Evolutionary conservation across 1,284 basidiomycete species (phyloP), one percentile per base, ranked within the genome.

Genomic region (Trametes versicolor): DNA sequence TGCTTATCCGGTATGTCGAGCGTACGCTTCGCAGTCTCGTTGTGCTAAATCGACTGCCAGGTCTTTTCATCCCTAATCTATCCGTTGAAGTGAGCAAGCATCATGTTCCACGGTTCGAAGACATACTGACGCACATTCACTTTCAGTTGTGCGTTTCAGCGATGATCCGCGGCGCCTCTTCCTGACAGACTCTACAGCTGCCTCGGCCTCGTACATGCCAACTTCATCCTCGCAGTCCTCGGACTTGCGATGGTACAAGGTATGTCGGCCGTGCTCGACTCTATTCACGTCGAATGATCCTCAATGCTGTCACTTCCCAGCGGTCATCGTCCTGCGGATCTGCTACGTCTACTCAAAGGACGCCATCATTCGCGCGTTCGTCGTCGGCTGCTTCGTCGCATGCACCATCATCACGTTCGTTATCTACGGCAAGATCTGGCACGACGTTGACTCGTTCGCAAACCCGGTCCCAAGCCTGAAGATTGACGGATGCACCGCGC

Each of bases 301-400:
- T 23, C 43, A 51, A 5, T 19, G n/a, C 8, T 9, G n/a, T 29
- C 39, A 9, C 36, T 0, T 27, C 12, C 34, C 47, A 76, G 74
- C 65, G 2, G 71, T 76, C 58, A 71, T 76, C 45, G 67, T 74
- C 32, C 64, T 76, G n/a, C 69, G 74, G 5, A 71, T 75, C 25
- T 76, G 74, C 71, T 73, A 74, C 57, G 72, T 76, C 60, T 76
- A 70, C 56, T 66, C 71, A 15, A 68, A 67, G 53, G 64, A 62
- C 43, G 43, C n/a, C 19, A 19, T 69, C 23, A 63, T 55, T 4
- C 71, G 74, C 32, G 27, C 58, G 2, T 43, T 69, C 19, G 58
- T 71, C 41, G 60, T 70, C 58, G 64, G 52, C 29, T 64, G 63
- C 39, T 73, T 67, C 58, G 27, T 68, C 21, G 58, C 60, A 5